Evolutionary conservation across 208 protist species (phyloP).

Genomic region (Leishmania tropica): DNA sequence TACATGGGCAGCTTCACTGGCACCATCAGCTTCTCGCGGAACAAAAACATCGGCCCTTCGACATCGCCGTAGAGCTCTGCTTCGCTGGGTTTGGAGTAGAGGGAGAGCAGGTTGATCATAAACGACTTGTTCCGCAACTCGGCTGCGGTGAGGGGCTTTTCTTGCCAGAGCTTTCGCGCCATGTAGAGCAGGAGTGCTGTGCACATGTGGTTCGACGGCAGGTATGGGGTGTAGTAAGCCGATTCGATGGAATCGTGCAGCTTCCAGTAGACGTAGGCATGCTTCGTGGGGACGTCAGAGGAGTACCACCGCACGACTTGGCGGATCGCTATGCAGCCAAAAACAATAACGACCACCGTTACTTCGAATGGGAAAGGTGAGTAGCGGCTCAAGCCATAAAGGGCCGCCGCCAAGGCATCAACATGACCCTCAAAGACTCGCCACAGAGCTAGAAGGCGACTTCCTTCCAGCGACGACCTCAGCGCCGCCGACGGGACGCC

Average conservation of each 20-base stretch:
- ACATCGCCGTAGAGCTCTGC: not conserved
- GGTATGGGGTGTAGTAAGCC: not conserved
- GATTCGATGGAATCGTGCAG: slow-evolving; percentile 10
- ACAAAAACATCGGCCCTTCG: not conserved
- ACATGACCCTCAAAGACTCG: slow-evolving; percentile 10
- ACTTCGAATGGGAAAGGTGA: slow-evolving; percentile 19
- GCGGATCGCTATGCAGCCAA: slow-evolving; percentile 13
- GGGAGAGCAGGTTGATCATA: slow-evolving; percentile 26
- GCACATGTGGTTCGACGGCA: slow-evolving; percentile 11
- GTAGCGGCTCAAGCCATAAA: not conserved
- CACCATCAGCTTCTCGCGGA: slow-evolving; percentile 18
- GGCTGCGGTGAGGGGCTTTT: slow-evolving; percentile 14
- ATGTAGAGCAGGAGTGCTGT: slow-evolving; percentile 22
- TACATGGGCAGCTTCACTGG: slow-evolving; percentile 32
- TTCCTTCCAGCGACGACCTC: not conserved
- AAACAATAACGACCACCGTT: slow-evolving; percentile 3
- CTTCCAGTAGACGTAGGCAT: slow-evolving; percentile 31
- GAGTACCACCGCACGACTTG: slow-evolving; percentile 15
- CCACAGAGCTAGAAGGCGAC: slow-evolving; percentile 4
- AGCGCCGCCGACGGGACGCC: not conserved
- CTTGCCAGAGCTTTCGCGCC: slow-evolving; percentile 27
- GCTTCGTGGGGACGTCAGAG: not conserved
- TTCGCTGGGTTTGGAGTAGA: not conserved
- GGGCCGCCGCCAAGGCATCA: not conserved
- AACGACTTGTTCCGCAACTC: slow-evolving; percentile 28